Evolutionary conservation across 2,329 filamentous ascomycete species (phyloP).

Genomic region (Fusarium neocosmosporiellum): DNA sequence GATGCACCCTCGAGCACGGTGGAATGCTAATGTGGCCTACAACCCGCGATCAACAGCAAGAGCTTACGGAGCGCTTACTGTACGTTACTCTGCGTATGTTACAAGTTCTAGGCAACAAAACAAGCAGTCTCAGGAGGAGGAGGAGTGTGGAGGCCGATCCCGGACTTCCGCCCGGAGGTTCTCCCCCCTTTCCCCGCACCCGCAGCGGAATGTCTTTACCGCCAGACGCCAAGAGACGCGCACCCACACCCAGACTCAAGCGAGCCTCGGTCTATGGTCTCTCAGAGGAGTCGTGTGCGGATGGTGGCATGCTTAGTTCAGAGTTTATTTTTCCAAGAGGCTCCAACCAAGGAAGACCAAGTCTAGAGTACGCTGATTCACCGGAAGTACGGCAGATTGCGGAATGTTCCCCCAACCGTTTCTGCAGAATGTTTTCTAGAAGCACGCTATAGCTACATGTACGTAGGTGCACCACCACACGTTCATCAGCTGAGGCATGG

Average conservation of each 20-base stretch:
- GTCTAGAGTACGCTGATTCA: neutral
- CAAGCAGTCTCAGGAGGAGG: neutral
- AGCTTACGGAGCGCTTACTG: neutral
- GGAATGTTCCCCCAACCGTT: neutral
- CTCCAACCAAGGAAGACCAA: neutral
- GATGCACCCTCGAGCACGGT: neutral
- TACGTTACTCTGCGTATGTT: neutral
- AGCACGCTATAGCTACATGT: neutral
- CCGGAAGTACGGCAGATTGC: neutral
- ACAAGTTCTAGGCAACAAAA: neutral
- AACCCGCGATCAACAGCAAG: neutral
- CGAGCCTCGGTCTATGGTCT: neutral
- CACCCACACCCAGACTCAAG: neutral
- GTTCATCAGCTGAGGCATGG: neutral
- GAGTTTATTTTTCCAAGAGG: neutral
- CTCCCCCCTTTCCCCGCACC: neutral
- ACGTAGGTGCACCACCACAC: neutral
- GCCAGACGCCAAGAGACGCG: neutral
- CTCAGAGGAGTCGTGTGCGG: neutral
- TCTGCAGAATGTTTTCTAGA: neutral
- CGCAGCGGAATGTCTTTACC: neutral
- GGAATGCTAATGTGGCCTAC: neutral
- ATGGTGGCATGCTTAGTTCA: neutral
- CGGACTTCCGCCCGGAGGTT: neutral
- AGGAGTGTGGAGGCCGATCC: neutral